phyloP scores from a whole-genome alignment of 2,329 filamentous ascomycete species.

The Aspergillus pseudonomiae region DNA sequence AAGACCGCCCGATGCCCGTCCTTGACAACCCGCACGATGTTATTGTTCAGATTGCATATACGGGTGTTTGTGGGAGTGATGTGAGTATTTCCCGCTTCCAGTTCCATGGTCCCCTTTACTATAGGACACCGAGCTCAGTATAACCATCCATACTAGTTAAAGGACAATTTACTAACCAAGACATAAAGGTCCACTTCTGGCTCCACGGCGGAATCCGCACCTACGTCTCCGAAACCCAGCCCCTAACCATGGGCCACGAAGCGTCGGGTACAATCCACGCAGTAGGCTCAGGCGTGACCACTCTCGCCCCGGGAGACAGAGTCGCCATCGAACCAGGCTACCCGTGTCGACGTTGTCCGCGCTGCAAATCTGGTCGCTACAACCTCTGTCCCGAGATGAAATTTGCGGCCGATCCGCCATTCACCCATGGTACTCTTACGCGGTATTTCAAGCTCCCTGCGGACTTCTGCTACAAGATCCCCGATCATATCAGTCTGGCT shows the following conservation, averaged over 20 bases:
- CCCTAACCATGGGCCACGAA: conserved; percentile 41
- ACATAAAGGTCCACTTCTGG: conserved; percentile 43
- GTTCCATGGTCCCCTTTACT: no score
- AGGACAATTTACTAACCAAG: background rate
- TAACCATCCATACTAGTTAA: no score
- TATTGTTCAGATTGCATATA: conserved; percentile 48
- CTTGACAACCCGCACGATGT: conserved; percentile 44
- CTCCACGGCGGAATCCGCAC: conserved; percentile 38
- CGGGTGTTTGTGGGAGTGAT: conserved; percentile 50
- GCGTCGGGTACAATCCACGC: conserved; percentile 32
- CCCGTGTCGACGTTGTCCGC: conserved; percentile 39
- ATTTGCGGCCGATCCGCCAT: conserved; percentile 46
- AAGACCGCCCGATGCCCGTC: conserved; percentile 42
- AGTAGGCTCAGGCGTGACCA: conserved; percentile 29
- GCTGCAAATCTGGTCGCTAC: conserved; percentile 43
- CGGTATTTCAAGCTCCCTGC: conserved; percentile 42
- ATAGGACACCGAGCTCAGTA: no score
- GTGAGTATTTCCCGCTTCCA: conserved; percentile 18
- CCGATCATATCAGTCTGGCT: conserved; percentile 38
- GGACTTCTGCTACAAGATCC: conserved; percentile 45
- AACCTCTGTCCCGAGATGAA: conserved; percentile 45
- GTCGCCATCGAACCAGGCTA: conserved; percentile 41
- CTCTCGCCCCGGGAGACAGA: conserved; percentile 32
- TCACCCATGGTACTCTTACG: conserved; percentile 41
- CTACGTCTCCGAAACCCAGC: conserved; percentile 28